Percentiles rank a stretch among this genome's conserved stretches.
These are phyloP conservation scores for Cairneyella variabilis DNA, from an alignment of 495 filamentous ascomycete genomes.

Conservation along the genomic window DNA sequence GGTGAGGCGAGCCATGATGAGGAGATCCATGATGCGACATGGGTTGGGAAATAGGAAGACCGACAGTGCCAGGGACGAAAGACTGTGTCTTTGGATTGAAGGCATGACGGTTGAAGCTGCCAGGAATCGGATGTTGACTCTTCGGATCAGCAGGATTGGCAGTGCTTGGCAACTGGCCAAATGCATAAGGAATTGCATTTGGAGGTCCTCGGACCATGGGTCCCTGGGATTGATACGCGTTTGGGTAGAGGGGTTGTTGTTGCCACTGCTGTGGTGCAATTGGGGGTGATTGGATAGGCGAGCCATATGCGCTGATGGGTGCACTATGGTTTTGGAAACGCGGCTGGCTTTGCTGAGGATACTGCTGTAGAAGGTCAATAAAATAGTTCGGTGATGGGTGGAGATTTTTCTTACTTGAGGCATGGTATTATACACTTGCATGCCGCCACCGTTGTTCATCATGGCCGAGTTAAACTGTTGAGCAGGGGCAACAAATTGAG, in stretches of 20 bases:
- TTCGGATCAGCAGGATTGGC: conserved; percentile 61
- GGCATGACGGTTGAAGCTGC: conserved; percentile 74
- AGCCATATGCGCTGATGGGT: conserved; percentile 36
- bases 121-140: conserved; percentile 72
- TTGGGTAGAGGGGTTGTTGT: conserved; percentile 27
- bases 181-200: conserved; percentile 58
- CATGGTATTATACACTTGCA: conserved; percentile 20
- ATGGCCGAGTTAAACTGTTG: conserved; percentile 34
- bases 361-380: conserved; percentile 24
- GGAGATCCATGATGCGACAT: conserved; percentile 35
- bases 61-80: conserved; percentile 66
- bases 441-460: conserved; percentile 31
- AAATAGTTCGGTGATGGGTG: background rate
- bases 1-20: conserved; percentile 30
- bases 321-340: conserved; percentile 27
- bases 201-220: conserved; percentile 18
- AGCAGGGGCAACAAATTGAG: conserved; percentile 24
- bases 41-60: conserved; percentile 36
- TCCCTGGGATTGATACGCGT: conserved; percentile 18
- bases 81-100: conserved; percentile 93
- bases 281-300: conserved; percentile 37
- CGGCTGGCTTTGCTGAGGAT: conserved; percentile 26
- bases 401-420: conserved; percentile 24
- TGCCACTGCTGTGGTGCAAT: conserved; percentile 28
- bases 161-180: conserved; percentile 71